These are phyloP conservation scores for Bipolaris cookei DNA, from an alignment of 2,329 filamentous ascomycete genomes.

Conservation along the genomic window DNA sequence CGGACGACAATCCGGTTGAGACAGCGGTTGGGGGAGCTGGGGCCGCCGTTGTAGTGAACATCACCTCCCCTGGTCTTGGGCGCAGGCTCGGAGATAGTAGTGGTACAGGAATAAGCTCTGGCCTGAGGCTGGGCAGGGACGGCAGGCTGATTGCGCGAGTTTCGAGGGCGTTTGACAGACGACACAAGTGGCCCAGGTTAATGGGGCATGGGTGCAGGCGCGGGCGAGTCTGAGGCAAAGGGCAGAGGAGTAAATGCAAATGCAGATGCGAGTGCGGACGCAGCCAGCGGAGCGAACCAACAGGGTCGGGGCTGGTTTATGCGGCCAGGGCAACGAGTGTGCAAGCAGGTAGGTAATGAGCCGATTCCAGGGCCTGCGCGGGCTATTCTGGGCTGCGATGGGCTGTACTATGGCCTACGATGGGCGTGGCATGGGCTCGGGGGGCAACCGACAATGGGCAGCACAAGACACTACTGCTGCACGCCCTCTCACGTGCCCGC, in stretches of 20 bases:
- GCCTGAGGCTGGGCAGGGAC: slow-evolving; percentile 23
- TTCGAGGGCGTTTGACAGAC: slow-evolving; percentile 30
- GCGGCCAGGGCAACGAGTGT: not conserved
- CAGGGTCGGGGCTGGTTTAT: slow-evolving; percentile 11
- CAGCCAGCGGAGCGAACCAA: slow-evolving; percentile 8
- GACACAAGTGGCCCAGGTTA: slow-evolving; percentile 19
- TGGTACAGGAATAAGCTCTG: not conserved
- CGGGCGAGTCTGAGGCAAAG: slow-evolving; percentile 8
- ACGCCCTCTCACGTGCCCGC: too few relatives aligned
- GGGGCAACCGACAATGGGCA: too few relatives aligned
- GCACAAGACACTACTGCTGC: too few relatives aligned
- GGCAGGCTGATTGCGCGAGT: slow-evolving; percentile 23
- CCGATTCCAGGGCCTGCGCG: not conserved
- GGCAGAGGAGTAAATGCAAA: slow-evolving; percentile 9
- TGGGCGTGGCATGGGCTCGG: too few relatives aligned
- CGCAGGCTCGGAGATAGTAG: slow-evolving; percentile 9
- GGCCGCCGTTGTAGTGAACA: slow-evolving; percentile 53
- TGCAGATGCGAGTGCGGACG: not conserved
- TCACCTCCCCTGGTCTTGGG: slow-evolving; percentile 28
- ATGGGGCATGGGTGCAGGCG: slow-evolving; percentile 16
- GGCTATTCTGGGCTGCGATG: not conserved
- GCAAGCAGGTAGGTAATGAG: not conserved
- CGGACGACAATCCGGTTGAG: slow-evolving; percentile 48
- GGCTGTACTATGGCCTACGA: too few relatives aligned
- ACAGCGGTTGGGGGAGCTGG: slow-evolving; percentile 51